These are phyloP conservation scores for Chrysanthemum makinoi DNA, from an alignment of 129 eudicot species.

Conservation along the genomic window DNA sequence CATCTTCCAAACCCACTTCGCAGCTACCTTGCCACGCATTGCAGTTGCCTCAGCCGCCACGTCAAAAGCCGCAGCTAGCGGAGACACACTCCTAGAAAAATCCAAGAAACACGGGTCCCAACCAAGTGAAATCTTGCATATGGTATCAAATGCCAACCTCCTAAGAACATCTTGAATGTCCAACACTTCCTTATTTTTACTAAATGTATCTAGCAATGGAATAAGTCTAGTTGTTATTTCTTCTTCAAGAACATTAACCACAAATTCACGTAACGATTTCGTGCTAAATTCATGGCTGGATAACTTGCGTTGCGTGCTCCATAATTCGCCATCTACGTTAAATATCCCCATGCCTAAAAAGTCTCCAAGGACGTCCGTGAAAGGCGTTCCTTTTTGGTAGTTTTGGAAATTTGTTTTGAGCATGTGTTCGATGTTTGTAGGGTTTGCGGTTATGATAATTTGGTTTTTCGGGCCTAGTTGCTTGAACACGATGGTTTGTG, in stretches of 20 bases:
- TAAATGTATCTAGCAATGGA: slow-evolving; percentile 52
- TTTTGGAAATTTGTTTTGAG: slow-evolving; percentile 62
- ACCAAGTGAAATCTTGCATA: slow-evolving; percentile 67
- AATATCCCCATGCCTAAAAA: slow-evolving; percentile 81
- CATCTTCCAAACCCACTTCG: slow-evolving; percentile 51
- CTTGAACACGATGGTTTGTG: slow-evolving; percentile 47
- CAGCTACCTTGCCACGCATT: slow-evolving; percentile 45
- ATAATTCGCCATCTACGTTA: slow-evolving; percentile 70
- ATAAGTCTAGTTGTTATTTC: slow-evolving; percentile 48
- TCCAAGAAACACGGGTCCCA: slow-evolving; percentile 57
- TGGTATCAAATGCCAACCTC: slow-evolving; percentile 67
- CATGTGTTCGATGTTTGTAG: slow-evolving; percentile 62
- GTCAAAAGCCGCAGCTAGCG: slow-evolving; percentile 57
- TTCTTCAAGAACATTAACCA: slow-evolving; percentile 48
- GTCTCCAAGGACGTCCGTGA: slow-evolving; percentile 65
- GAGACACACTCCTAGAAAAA: slow-evolving; percentile 24
- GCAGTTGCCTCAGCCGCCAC: slow-evolving; percentile 65
- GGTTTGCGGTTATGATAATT: slow-evolving; percentile 72
- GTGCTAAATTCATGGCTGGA: slow-evolving; percentile 70
- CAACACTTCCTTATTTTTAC: slow-evolving; percentile 25
- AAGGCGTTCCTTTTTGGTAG: slow-evolving; percentile 75
- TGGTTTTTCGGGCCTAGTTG: slow-evolving; percentile 40
- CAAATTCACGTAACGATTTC: slow-evolving; percentile 50
- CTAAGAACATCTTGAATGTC: slow-evolving; percentile 77
- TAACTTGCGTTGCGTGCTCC: slow-evolving; percentile 69